Conservation (phyloP, 31 red algal genomes). For the Porphyra umbilicalis region DNA sequence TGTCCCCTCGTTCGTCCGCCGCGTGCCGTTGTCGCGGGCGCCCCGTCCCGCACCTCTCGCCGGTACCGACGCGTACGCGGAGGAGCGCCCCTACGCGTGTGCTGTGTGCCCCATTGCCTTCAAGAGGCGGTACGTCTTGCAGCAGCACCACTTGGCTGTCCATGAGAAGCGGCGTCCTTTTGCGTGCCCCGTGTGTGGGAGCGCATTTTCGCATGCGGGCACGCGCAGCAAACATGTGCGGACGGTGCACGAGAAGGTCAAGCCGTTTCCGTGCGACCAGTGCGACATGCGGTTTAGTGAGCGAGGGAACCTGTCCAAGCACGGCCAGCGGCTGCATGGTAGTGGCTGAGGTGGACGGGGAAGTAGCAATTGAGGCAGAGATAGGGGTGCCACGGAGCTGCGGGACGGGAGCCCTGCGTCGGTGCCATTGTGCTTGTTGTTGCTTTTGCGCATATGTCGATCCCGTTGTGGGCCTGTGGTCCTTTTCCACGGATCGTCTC, state of each 20-base stretch:
- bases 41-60: not conserved
- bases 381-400: too few relatives aligned
- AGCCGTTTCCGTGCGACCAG: slow-evolving; percentile 46
- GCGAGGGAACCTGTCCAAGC: slow-evolving; percentile 63
- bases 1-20: too few relatives aligned
- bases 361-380: too few relatives aligned
- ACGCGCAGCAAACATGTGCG: slow-evolving; percentile 48
- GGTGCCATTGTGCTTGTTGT: too few relatives aligned
- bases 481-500: too few relatives aligned
- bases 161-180: not conserved
- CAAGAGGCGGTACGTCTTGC: not conserved
- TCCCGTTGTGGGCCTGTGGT: too few relatives aligned
- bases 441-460: too few relatives aligned
- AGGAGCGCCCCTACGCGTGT: not conserved
- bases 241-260: slow-evolving; percentile 59
- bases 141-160: not conserved
- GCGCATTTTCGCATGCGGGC: slow-evolving; percentile 51
- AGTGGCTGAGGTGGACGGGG: too few relatives aligned
- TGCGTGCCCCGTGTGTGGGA: slow-evolving; percentile 27
- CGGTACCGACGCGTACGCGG: not conserved
- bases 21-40: too few relatives aligned
- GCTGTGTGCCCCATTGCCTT: not conserved
- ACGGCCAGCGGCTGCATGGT: slow-evolving; percentile 55
- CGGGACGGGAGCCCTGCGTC: too few relatives aligned
- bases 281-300: slow-evolving; percentile 57